Conservation (phyloP, 1,139 yeast species). For the Kurtzmaniella quercitrusa region DNA sequence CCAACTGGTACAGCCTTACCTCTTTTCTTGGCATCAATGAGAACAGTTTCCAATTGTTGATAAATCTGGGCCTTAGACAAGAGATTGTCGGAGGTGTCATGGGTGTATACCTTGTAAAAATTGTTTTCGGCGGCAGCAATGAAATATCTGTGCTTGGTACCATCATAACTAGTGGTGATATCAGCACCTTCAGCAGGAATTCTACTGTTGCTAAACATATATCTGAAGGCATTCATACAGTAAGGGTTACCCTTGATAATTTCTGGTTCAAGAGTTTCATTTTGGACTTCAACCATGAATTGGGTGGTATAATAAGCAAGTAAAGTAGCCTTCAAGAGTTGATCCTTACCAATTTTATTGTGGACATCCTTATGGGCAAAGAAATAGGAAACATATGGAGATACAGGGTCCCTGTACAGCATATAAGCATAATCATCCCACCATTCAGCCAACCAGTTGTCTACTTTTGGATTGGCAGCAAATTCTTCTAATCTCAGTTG, state of each 20-base stretch:
- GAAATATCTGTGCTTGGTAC: slow-evolving; percentile 62
- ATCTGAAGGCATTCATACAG: slow-evolving; percentile 90
- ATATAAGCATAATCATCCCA: slow-evolving; percentile 96
- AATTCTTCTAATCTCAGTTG: slow-evolving; percentile 62
- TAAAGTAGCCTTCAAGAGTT: slow-evolving; percentile 70
- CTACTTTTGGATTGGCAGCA: slow-evolving; percentile 50
- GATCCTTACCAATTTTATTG: slow-evolving; percentile 59
- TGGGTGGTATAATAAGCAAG: slow-evolving; percentile 51
- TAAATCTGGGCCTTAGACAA: slow-evolving; percentile 62
- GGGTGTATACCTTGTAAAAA: slow-evolving; percentile 77
- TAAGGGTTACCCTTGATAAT: slow-evolving; percentile 75
- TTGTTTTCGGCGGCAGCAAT: slow-evolving; percentile 73
- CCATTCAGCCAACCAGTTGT: slow-evolving; percentile 89
- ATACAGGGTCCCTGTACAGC: slow-evolving; percentile 88
- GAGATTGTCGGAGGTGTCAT: slow-evolving; percentile 48
- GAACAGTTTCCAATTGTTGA: slow-evolving; percentile 57
- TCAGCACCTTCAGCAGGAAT: slow-evolving; percentile 63
- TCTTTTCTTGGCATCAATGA: slow-evolving; percentile 41
- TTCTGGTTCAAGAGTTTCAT: slow-evolving; percentile 70
- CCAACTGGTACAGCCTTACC: slow-evolving; percentile 59
- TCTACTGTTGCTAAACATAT: slow-evolving; percentile 89
- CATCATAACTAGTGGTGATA: slow-evolving; percentile 48
- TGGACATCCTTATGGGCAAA: slow-evolving; percentile 72
- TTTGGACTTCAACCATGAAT: slow-evolving; percentile 52
- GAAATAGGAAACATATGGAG: slow-evolving; percentile 90